phyloP scores from a whole-genome alignment of 163 green algal species.

The Volvox carteri region DNA sequence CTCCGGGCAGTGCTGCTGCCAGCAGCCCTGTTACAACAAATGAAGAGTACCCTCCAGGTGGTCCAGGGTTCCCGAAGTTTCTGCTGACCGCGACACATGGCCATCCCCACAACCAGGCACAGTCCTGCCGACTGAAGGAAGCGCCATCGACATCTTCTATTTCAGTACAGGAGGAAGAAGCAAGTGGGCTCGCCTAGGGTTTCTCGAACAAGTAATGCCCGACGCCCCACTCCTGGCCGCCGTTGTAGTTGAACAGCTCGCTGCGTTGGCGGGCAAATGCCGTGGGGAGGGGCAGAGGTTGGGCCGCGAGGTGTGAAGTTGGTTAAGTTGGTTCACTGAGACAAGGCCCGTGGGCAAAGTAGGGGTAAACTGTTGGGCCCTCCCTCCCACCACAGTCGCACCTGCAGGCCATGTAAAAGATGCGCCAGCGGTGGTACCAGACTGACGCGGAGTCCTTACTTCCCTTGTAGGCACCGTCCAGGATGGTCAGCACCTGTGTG shows the following conservation, averaged over 20 bases:
- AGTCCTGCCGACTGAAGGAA: no score
- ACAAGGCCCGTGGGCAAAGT: not conserved
- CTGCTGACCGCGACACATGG: no score
- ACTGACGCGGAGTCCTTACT: slow-evolving; percentile 51
- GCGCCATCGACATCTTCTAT: no score
- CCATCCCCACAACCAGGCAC: no score
- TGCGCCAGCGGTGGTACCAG: slow-evolving; percentile 82
- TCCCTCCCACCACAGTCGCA: not conserved
- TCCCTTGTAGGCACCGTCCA: slow-evolving; percentile 82
- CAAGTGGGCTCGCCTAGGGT: no score
- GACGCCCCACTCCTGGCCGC: slow-evolving; percentile 94
- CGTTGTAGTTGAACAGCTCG: slow-evolving; percentile 94
- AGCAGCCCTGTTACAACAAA: no score
- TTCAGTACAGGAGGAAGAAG: no score
- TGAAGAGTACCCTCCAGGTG: no score
- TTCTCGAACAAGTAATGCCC: slow-evolving; percentile 77
- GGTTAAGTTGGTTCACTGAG: not conserved
- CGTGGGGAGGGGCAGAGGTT: not conserved
- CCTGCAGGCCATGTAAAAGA: slow-evolving; percentile 96
- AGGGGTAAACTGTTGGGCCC: not conserved
- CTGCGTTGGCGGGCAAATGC: slow-evolving; percentile 10
- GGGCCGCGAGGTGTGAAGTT: not conserved
- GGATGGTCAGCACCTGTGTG: slow-evolving; percentile 39
- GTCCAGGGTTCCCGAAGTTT: no score
- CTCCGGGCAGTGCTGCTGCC: no score